A percentile compares a stretch with the other conserved stretches of the same genome.
phyloP scores from a whole-genome alignment of 441 rosid species.

The Populus tomentosa region DNA sequence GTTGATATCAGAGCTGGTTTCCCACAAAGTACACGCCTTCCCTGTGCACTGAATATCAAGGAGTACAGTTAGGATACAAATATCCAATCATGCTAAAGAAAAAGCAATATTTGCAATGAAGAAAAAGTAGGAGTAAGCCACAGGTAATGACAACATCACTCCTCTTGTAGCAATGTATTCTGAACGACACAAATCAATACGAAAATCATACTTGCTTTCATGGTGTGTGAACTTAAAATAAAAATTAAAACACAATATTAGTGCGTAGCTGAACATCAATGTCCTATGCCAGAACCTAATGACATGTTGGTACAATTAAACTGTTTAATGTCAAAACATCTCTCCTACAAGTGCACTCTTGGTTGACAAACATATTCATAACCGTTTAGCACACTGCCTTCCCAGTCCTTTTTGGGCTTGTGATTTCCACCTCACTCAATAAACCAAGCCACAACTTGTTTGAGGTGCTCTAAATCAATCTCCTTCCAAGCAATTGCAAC shows the following conservation, averaged over 20 bases:
- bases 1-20: slow-evolving; percentile 69
- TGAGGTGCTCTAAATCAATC: neutral
- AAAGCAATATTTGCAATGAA: neutral
- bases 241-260: neutral
- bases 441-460: neutral
- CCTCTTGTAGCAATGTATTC: neutral
- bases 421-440: neutral
- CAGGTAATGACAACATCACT: neutral
- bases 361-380: neutral
- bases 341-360: neutral
- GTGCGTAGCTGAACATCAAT: neutral
- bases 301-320: neutral
- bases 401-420: neutral
- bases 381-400: neutral
- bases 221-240: neutral
- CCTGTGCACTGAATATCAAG: slow-evolving; percentile 28
- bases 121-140: neutral
- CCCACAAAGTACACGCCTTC: slow-evolving; percentile 42
- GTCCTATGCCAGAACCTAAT: neutral
- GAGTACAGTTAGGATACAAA: neutral
- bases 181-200: neutral
- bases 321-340: neutral
- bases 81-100: neutral
- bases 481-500: neutral
- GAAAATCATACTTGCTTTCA: neutral